A percentile compares a stretch with the other conserved stretches of the same genome.
Conservation (phyloP, 192 early-diverging fungal genomes). For the Funneliformis mosseae region DNA sequence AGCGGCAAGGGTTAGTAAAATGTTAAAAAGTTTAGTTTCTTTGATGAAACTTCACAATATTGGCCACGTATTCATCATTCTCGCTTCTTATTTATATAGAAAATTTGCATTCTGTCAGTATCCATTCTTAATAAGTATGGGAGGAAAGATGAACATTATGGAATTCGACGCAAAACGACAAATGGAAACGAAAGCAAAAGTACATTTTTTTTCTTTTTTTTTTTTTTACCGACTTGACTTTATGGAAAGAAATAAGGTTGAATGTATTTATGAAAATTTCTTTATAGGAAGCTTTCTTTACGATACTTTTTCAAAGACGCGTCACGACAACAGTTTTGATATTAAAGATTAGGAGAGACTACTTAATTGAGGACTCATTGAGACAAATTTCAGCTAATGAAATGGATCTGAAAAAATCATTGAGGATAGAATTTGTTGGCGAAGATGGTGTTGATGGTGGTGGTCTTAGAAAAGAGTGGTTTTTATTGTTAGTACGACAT, state of each 20-base stretch:
- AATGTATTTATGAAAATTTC: not conserved
- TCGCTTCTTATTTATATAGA: conserved; percentile 32
- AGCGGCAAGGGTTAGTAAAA: conserved; percentile 48
- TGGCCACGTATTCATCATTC: not conserved
- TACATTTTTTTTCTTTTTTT: not conserved
- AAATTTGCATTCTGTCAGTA: conserved; percentile 86
- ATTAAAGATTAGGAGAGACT: conserved; percentile 61
- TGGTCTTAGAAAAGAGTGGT: conserved; percentile 97
- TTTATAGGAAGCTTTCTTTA: conserved; percentile 62
- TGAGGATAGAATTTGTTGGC: conserved; percentile 89
- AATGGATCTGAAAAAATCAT: conserved; percentile 87
- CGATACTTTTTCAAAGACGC: conserved; percentile 57
- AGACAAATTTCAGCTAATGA: conserved; percentile 72
- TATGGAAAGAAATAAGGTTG: no score
- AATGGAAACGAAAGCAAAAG: conserved; percentile 70
- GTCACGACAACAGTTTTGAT: conserved; percentile 58
- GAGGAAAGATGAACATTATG: conserved; percentile 77
- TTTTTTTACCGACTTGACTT: conserved; percentile 35
- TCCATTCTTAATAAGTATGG: conserved; percentile 76
- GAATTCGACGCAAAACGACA: conserved; percentile 74
- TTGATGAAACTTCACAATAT: not conserved
- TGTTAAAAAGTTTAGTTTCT: not conserved
- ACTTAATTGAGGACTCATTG: conserved; percentile 75
- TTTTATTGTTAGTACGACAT: conserved; percentile 86
- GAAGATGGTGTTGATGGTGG: conserved; percentile 98